Evolutionary conservation across 129 eudicot species (phyloP), one percentile per base, ranked within the genome.

Genomic region (Deinandra increscens): DNA sequence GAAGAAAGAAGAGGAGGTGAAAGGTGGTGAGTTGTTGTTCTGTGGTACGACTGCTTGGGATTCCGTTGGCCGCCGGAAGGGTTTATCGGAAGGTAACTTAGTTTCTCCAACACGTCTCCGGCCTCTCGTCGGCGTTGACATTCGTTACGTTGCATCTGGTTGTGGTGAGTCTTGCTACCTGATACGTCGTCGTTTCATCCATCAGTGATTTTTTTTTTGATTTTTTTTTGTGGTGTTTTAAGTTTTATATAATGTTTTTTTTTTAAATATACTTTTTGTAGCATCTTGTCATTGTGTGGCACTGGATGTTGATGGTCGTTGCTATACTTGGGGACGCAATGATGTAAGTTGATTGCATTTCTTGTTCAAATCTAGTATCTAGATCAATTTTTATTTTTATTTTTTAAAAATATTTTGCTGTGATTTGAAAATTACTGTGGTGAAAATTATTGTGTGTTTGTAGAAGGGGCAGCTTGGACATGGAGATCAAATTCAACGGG

Each of bases 401-500:
- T 23, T 41, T 9, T 15, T n/a, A 23, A 59, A 26, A 26, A 26
- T 26, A 26, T 26, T 26, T 15, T 31, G 10, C 39, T 49, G 53
- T 56, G 31, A 37, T 75, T 79, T 69, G 17, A 9, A 18, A 26
- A 26, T 26, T 70, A 9, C 29, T 20, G 55, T 56, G 14, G 29
- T n/a, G 69, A 6, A 17, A 42, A n/a, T 17, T 4, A 55, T 1
- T 64, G 56, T 43, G 70, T 38, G 7, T 73, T 0, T 77, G 82
- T 85, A 93, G 97, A 93, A 81, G 76, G 98, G 98, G 15, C 98
- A 93, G 76, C 91, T 93, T 72, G 98, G 98, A 59, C 98, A 89
- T 62, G 96, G 98, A 20, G 98, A 93, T 78, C 82, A 56, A 34
- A 70, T 85, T 75, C 88, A 75, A 73, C 84, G 98, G 0, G 97